These are phyloP conservation scores for Akanthomyces muscarius DNA, from an alignment of 2,329 filamentous ascomycete genomes.

Conservation along the genomic window DNA sequence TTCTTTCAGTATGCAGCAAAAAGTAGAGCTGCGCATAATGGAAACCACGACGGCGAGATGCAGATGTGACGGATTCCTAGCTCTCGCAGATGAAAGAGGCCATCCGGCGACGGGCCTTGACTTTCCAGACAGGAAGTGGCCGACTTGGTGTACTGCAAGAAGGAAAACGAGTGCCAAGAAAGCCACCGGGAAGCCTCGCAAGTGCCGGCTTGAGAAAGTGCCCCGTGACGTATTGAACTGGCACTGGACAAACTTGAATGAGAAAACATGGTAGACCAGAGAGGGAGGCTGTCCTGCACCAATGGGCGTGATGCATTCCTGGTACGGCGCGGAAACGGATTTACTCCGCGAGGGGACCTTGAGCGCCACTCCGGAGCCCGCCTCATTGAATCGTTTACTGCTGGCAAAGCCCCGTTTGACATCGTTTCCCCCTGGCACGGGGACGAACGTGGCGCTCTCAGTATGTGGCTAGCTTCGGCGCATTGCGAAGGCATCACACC, in stretches of 20 bases:
- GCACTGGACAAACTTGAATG: not conserved
- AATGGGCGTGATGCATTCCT: not conserved
- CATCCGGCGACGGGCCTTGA: not conserved
- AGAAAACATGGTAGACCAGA: no score
- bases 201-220: not conserved
- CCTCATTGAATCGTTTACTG: not conserved
- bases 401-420: not conserved
- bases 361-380: not conserved
- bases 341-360: not conserved
- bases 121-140: not conserved
- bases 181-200: not conserved
- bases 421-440: not conserved
- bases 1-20: no score
- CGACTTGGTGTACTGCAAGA: not conserved
- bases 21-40: no score
- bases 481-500: no score
- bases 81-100: not conserved
- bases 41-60: no score
- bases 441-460: constrained; percentile 12
- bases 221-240: not conserved
- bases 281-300: not conserved
- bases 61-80: not conserved
- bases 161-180: no score
- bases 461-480: not conserved
- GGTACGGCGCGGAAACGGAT: not conserved